Evolutionary conservation across 2,329 filamentous ascomycete genomes (phyloP), one percentile per base, ranked within the genome.

Genomic region (Phaeomoniella chlamydospora): DNA sequence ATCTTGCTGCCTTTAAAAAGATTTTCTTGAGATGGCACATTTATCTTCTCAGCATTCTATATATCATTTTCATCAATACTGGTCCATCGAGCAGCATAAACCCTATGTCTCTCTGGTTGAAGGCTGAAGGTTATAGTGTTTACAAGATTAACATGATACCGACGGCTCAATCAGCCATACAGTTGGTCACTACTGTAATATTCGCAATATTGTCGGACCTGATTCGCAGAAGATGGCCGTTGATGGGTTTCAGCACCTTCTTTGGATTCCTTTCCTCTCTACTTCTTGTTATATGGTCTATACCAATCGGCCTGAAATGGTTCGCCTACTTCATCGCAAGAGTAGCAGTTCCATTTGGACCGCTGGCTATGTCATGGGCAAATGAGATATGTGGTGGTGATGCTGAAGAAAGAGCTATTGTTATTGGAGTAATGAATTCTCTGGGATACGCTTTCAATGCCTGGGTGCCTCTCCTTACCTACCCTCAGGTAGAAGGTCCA

Each of bases 161-260:
- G 2, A 79, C 77, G 6, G 70, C 75, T 29, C 67, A 64, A 4
- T 59, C 57, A 18, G 70, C 64, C 0, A 62, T 74, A 2, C 67
- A 71, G 40, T 61, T 80, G 0, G 49, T 77, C 10, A 67, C 67
- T 1, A 80, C 76, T 0, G 57, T 80, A 2, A 56, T 68, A 3
- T 80, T 78, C 42, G 77, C 74, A 1, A 80, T 75, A 76, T 67
- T 67, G 0, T 80, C 74, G 0, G 77, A 80, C 49, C 64, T 66
- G 0, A 37, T 79, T 1, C 75, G 76, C 2, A 65, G 61, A 0
- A 60, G 77, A 4, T 80, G 75, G 75, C 77, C 74, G 1, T 64
- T 71, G 0, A 76, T 80, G 30, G 52, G 80, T 2, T 74, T 78
- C 33, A 66, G 63, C 1, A 67, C 60, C 1, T 37, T 47, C 22